These are phyloP conservation scores for Xanthoconium stramineum DNA, from an alignment of 768 basidiomycete species.

Conservation along the genomic window DNA sequence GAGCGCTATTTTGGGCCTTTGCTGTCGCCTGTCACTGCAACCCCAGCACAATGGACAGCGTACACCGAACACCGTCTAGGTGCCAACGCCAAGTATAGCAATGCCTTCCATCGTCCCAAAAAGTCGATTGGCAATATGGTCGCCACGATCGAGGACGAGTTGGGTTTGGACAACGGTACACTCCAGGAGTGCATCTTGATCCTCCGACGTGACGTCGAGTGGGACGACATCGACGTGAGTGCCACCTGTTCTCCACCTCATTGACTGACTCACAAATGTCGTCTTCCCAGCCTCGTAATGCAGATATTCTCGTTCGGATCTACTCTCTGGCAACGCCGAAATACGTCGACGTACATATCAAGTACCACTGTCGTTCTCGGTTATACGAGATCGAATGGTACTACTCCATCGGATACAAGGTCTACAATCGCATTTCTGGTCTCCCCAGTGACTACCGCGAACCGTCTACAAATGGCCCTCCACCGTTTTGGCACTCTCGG, in stretches of 20 bases:
- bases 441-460: too few species aligned
- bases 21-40: neutral
- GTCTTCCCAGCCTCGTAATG: neutral
- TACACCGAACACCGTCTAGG: slow-evolving; percentile 7
- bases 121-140: neutral
- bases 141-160: slow-evolving; percentile 1
- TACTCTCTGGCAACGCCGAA: slow-evolving; percentile 8
- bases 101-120: neutral
- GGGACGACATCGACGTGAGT: neutral
- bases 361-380: slow-evolving; percentile 1
- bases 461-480: neutral
- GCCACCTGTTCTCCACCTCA: too few species aligned
- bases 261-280: too few species aligned
- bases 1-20: too few species aligned
- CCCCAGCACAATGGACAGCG: neutral
- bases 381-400: neutral
- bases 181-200: slow-evolving; percentile 9
- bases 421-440: neutral
- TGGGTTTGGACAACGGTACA: neutral
- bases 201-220: neutral
- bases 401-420: slow-evolving; percentile 8
- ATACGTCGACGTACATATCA: slow-evolving; percentile 12
- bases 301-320: neutral
- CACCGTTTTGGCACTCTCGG: neutral
- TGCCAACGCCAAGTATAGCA: neutral